These are phyloP conservation scores for Flaveria sonorensis DNA, from an alignment of 129 eudicot species.

Conservation along the genomic window DNA sequence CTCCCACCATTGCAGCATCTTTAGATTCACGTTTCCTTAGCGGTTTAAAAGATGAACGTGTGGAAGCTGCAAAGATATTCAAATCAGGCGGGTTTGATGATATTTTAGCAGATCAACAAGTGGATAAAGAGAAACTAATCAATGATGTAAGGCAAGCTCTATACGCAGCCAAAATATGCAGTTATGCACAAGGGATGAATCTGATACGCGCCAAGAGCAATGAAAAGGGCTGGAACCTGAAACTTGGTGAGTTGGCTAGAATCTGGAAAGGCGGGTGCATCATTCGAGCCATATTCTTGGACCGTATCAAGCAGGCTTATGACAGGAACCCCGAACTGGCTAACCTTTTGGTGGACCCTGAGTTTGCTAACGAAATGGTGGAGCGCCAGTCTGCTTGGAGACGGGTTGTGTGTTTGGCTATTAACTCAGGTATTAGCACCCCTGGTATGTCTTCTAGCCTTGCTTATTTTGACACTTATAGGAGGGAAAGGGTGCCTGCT, in stretches of 20 bases:
- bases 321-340: conserved; percentile 61
- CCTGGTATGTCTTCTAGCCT: conserved; percentile 68
- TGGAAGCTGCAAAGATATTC: conserved; percentile 55
- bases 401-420: conserved; percentile 58
- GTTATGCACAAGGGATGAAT: conserved; percentile 67
- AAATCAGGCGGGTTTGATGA: conserved; percentile 48
- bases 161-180: conserved; percentile 60
- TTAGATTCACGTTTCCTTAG: conserved; percentile 61
- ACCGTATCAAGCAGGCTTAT: conserved; percentile 59
- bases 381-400: conserved; percentile 67
- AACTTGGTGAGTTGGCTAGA: conserved; percentile 61
- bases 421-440: conserved; percentile 58
- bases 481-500: conserved; percentile 62
- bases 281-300: conserved; percentile 66
- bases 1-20: conserved; percentile 64
- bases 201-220: conserved; percentile 64
- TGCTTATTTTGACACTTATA: conserved; percentile 62
- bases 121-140: conserved; percentile 48
- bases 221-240: conserved; percentile 57
- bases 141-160: conserved; percentile 58
- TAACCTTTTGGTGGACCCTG: conserved; percentile 61
- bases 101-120: conserved; percentile 44
- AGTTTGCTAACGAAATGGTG: conserved; percentile 60
- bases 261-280: conserved; percentile 73
- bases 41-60: conserved; percentile 62